These are phyloP conservation scores for Venturiaceae sp. DNA, from an alignment of 2,329 filamentous ascomycete genomes.

Conservation along the genomic window DNA sequence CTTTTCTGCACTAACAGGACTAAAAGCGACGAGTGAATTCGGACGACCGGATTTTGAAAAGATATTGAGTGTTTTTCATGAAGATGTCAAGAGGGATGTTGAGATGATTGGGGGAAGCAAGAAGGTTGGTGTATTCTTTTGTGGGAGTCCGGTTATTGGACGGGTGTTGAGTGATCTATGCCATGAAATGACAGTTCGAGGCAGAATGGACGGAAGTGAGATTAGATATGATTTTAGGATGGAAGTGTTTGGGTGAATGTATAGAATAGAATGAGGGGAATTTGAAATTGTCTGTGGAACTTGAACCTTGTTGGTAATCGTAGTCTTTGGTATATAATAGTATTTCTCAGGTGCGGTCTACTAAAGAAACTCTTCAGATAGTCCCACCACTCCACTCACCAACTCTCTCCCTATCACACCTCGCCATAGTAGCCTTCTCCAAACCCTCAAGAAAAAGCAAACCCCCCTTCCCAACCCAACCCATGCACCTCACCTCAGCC, in stretches of 20 bases:
- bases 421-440: slow-evolving; percentile 2
- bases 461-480: slow-evolving; percentile 33
- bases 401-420: slow-evolving; percentile 49
- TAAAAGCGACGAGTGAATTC: slow-evolving; percentile 44
- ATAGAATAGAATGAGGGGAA: no score
- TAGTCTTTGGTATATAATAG: no score
- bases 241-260: slow-evolving; percentile 45
- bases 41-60: slow-evolving; percentile 43
- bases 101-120: slow-evolving; percentile 20
- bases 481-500: slow-evolving; percentile 37
- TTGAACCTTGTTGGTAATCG: no score
- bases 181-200: slow-evolving; percentile 38
- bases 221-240: slow-evolving; percentile 50
- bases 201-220: slow-evolving; percentile 40
- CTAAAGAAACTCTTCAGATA: not conserved
- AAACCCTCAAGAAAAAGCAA: slow-evolving; percentile 42
- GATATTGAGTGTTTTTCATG: slow-evolving; percentile 46
- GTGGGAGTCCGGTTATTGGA: slow-evolving; percentile 46
- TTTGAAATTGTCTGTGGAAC: no score
- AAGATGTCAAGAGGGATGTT: slow-evolving; percentile 37
- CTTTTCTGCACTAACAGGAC: slow-evolving; percentile 43
- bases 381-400: slow-evolving; percentile 48
- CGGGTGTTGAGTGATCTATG: slow-evolving; percentile 34
- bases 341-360: no score
- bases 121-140: slow-evolving; percentile 48